A percentile compares a stretch with the other conserved stretches of the same genome.
Conservation (phyloP, 2,329 filamentous ascomycete genomes). For the Cladosporium sp. region DNA sequence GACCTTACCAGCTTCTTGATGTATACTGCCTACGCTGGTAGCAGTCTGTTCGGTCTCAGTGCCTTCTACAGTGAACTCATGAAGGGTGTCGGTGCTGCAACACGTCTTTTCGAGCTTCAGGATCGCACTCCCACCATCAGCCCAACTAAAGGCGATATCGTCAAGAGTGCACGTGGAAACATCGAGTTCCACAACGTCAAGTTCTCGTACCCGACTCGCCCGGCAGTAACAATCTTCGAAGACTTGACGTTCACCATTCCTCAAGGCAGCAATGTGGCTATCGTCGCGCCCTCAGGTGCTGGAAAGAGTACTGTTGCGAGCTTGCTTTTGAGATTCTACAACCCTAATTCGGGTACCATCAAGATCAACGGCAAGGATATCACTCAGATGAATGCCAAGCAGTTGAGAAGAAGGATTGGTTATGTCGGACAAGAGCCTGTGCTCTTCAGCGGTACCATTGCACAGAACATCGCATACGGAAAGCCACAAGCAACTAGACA, state of each 20-base stretch:
- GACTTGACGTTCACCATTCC: slow-evolving; percentile 86
- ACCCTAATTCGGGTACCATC: slow-evolving; percentile 70
- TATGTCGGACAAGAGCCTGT: slow-evolving; percentile 96
- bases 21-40: slow-evolving; percentile 86
- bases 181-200: slow-evolving; percentile 83
- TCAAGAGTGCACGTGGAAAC: slow-evolving; percentile 77
- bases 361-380: slow-evolving; percentile 82
- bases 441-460: slow-evolving; percentile 77
- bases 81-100: slow-evolving; percentile 98
- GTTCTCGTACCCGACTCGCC: slow-evolving; percentile 91
- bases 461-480: slow-evolving; percentile 89
- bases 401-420: slow-evolving; percentile 83
- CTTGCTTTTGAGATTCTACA: slow-evolving; percentile 87
- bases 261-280: slow-evolving; percentile 88
- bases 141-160: slow-evolving; percentile 74
- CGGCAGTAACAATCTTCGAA: slow-evolving; percentile 86
- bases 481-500: slow-evolving; percentile 69
- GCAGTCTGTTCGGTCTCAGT: slow-evolving; percentile 87
- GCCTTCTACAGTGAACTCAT: slow-evolving; percentile 98
- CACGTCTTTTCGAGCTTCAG: slow-evolving; percentile 89
- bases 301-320: slow-evolving; percentile 95
- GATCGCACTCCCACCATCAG: slow-evolving; percentile 82
- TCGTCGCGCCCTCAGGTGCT: slow-evolving; percentile 92
- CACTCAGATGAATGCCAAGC: slow-evolving; percentile 84
- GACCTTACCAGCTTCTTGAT: slow-evolving; percentile 96